A percentile compares a stretch with the other conserved stretches of the same genome.
These are phyloP conservation scores for Eimeria maxima DNA, from an alignment of 169 alveolate species.

Conservation along the genomic window DNA sequence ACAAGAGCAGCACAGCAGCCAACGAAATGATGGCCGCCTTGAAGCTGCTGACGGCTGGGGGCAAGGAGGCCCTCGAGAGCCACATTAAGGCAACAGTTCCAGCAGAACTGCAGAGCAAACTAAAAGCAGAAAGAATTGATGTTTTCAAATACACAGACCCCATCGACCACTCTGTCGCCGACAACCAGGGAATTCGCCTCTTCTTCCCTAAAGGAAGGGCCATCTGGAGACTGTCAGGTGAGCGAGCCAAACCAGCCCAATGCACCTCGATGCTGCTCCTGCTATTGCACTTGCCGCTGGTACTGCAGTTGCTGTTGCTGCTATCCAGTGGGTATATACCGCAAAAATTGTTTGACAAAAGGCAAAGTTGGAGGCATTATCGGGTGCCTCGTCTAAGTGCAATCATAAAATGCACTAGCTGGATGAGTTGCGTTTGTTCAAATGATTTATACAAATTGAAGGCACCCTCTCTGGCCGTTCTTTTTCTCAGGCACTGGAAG, in stretches of 20 bases:
- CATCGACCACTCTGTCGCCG: conserved; percentile 95
- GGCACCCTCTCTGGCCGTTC: background rate
- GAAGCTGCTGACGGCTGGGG: background rate
- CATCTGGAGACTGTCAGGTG: conserved; percentile 94
- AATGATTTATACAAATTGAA: too few relatives aligned
- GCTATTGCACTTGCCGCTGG: background rate
- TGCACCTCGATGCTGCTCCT: background rate
- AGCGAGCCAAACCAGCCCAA: background rate
- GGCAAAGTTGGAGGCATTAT: background rate
- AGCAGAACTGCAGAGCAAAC: background rate
- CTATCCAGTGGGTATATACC: background rate
- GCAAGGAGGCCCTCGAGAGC: background rate
- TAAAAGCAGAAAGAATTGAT: conserved; percentile 87
- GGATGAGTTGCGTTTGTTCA: background rate
- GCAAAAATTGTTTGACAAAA: background rate
- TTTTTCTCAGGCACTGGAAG: conserved; percentile 89
- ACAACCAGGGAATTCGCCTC: conserved; percentile 96
- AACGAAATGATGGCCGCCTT: conserved; percentile 1
- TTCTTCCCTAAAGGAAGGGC: conserved; percentile 94
- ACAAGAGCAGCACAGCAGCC: conserved; percentile 73
- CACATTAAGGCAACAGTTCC: conserved; percentile 27
- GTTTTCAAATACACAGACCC: conserved; percentile 95
- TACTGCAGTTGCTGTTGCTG: background rate
- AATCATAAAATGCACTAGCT: background rate
- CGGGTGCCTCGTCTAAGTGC: background rate